Evolutionary conservation across 2,329 filamentous ascomycete species (phyloP), one percentile per base, ranked within the genome.

Genomic region (Colletotrichum sp.): DNA sequence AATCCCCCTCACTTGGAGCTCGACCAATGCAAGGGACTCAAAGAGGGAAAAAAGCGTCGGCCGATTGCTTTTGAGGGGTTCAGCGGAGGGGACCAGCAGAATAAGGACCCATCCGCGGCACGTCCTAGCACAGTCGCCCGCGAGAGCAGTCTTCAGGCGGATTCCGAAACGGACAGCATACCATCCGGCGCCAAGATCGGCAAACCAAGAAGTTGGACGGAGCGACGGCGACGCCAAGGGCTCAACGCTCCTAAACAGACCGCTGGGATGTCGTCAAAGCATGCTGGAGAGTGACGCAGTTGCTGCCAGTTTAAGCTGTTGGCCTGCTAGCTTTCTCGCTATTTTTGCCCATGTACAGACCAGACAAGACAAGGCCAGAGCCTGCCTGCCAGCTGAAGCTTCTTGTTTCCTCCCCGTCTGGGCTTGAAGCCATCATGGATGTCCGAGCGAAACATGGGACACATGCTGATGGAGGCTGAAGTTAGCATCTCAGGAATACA

Each of bases 401-500:
- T 30, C 52, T 21, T 57, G 28, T 34, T 36, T 57, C 65, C 21
- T 30, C 28, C 66, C 18, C 49, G 26, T 28, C 26, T 28, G 32
- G 36, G 52, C 62, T 67, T 60, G 72, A 75, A 72, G 55, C n/a
- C 26, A 73, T 76, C 73, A 68, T 73, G 10, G 49, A 60, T 34
- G 73, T 68, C 70, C 64, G 64, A 76, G 73, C 57, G 59, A 36
- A 39, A 52, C 63, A 63, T 75, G 72, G 68, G 49, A 75, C 68
- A 72, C 70, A n/a, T 68, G 57, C 39, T 73, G 57, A 63, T 65
- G 64, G 64, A 76, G 73, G 73, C 69, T 76, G 69, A 76, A 68
- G 57, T 65, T 32, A 18, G 21, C n/a, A 69, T 63, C 32, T n/a
- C 5, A 44, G 32, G 30, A 62, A 13, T 64, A 39, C 21, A 44